Evolutionary conservation across 2,329 filamentous ascomycete species (phyloP), one percentile per base, ranked within the genome.

Genomic region (Penicillium glabrum): DNA sequence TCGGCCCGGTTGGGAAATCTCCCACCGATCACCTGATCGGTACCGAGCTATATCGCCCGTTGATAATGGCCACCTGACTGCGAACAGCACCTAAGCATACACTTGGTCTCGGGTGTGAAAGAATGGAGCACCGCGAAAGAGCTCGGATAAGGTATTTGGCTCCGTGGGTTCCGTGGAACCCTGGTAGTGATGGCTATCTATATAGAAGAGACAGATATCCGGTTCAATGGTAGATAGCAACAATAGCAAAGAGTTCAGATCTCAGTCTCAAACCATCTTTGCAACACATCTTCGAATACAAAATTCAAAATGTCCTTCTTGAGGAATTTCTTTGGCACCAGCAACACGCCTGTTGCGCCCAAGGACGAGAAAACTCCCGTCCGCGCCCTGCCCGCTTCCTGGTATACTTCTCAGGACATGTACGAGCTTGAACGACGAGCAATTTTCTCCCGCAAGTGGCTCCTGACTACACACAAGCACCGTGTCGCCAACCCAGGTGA

Each of bases 351-450:
- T 47, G 46, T 58, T 11, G 49, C 57, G 48, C 53, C 35, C 2
- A 47, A 59, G 14, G 58, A 61, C 41, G 57, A 57, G 44, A 67
- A 73, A 63, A 64, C 62, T 48, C 64, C 77, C 48, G 68, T 76
- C 24, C 71, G 75, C 19, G 62, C 73, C 74, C 53, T 77, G 82
- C 54, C 72, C 85, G 43, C 68, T 69, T 84, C 13, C 80, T 83
- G 24, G 83, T 80, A 35, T 84, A 81, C 70, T 72, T 83, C 44
- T 80, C 86, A 69, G 72, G 86, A 64, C 67, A 86, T 29, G 74
- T 77, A 60, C 70, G 72, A 35, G 82, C 84, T 68, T 74, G 80
- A 48, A 70, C 79, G 24, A 77, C 78, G 24, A 75, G 41, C 61
- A 1, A 63, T 63, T 31, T 63, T 63, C 46, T 59, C 59, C 37